phyloP scores from a whole-genome alignment of 1,284 basidiomycete species.

The Sutorius eximius region DNA sequence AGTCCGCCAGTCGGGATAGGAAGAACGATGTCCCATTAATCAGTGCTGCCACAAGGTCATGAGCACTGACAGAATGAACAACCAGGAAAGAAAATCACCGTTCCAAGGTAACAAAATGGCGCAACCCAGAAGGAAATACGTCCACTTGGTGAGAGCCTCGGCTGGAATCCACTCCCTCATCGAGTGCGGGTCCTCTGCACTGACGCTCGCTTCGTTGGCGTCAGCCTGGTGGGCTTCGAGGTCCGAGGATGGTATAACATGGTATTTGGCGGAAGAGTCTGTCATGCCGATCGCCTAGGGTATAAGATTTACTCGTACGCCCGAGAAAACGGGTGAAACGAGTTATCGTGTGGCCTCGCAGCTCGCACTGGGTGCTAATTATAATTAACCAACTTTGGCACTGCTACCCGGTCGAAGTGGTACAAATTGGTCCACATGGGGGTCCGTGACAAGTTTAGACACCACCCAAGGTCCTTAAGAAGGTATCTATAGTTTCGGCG shows the following conservation, averaged over 20 bases:
- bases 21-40: conserved; percentile 79
- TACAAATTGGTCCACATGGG: no score
- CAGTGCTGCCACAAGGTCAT: conserved; percentile 45
- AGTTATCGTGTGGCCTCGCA: not conserved
- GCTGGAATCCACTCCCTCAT: not conserved
- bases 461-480: not conserved
- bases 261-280: not conserved
- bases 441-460: not conserved
- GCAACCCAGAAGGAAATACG: conserved; percentile 67
- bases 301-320: not conserved
- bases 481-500: conserved; percentile 5
- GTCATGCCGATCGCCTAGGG: not conserved
- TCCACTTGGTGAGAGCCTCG: conserved; percentile 52
- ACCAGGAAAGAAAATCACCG: conserved; percentile 43
- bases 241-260: conserved; percentile 8
- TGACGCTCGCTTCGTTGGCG: not conserved
- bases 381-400: not conserved
- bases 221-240: not conserved
- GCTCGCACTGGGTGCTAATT: not conserved
- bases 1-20: conserved; percentile 56
- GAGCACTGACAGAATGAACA: not conserved
- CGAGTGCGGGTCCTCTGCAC: not conserved
- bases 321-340: not conserved
- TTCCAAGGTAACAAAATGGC: conserved; percentile 77
- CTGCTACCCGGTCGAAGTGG: not conserved